Evolutionary conservation across 139 green algal species (phyloP), one percentile per base, ranked within the genome.

Genomic region (Limnomonas spitsbergensis): DNA sequence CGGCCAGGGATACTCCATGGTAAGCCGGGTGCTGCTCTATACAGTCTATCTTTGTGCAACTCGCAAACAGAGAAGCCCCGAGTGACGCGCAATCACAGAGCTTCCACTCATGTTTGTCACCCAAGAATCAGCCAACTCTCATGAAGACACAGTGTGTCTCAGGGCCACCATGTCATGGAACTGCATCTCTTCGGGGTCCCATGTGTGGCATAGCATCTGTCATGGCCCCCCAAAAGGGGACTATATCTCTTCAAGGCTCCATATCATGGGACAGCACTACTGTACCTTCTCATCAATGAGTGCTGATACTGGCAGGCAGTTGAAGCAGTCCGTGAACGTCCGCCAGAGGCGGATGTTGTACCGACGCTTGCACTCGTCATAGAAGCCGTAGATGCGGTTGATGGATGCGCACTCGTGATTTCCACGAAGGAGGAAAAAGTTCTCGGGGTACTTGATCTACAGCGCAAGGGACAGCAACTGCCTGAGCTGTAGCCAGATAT

Each of bases 291-390:
- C 96, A 76, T 99, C 96, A 36, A 99, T 93, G 3, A 99, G 88
- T n/a, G 96, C 96, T 26, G 91, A 90, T 42, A 99, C 93, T 4
- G 96, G 96, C 73, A 99, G 85, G 85, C 96, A 99, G 89, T 99
- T 99, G 91, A 99, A 99, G 88, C 95, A 99, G 79, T 99, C 96
- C 29, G 94, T 99, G 85, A 99, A 99, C 0, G 92, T 98, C 56
- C 98, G 94, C 96, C 96, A 99, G 32, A 99, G 88, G 73, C 95
- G 85, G 73, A 99, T 98, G 90, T 98, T 99, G 84, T 98, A 99
- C 70, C 95, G 88, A 76, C 95, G 89, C 84, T 99, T 99, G 93
- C 96, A 99, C 87, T 99, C 96, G 81, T 99, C 96, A 76, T 99
- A 99, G 78, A 99, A 99, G 42, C 96, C 96, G 82, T 99, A 99